Evolutionary conservation across 164 flowering plant genomes (phyloP), one percentile per base, ranked within the genome.

Genomic region (Cinnamomum chago): DNA sequence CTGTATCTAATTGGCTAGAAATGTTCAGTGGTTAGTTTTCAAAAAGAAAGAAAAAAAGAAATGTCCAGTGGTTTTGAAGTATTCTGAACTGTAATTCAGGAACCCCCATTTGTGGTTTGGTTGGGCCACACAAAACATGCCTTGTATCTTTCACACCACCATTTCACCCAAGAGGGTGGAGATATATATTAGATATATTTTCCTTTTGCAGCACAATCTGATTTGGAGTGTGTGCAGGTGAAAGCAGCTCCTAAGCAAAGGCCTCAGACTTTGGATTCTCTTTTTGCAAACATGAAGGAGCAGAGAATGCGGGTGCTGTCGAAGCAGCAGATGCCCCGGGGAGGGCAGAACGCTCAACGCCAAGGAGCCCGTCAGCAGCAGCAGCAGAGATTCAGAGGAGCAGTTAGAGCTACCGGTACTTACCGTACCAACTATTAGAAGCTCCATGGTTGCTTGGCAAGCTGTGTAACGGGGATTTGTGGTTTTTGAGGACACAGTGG

Each of bases 221-320:
- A 30, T 30, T 30, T 4, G 35, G 72, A 13, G 40, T 23, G 2
- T 70, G 35, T 30, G 67, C 79, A 78, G 62, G 79, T 17, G 13
- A 81, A 72, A 35, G 75, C 28, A 62, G 76, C 68, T 28, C 72
- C 80, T 1, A 88, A 81, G 80, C 92, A 86, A 83, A 86, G 82
- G 85, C 86, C 91, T 67, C 88, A 90, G 75, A 94, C 98, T 0
- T 81, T 94, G 69, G 98, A 94, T 72, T 89, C 97, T 0, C 78
- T 85, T 28, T 94, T 92, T 87, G 97, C 98, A 18, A 86, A 90
- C 77, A 88, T 92, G 95, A 91, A 89, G 84, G 94, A 94, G 77
- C 89, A 91, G 84, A 87, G 98, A 82, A 85, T 91, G 89, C 88
- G 76, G 78, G 79, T 69, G 11, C 33, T 76, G 13, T 78, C 87